Base-by-base conservation (phyloP, 805 yeast genomes). In the Saturnispora galanensis region DNA sequence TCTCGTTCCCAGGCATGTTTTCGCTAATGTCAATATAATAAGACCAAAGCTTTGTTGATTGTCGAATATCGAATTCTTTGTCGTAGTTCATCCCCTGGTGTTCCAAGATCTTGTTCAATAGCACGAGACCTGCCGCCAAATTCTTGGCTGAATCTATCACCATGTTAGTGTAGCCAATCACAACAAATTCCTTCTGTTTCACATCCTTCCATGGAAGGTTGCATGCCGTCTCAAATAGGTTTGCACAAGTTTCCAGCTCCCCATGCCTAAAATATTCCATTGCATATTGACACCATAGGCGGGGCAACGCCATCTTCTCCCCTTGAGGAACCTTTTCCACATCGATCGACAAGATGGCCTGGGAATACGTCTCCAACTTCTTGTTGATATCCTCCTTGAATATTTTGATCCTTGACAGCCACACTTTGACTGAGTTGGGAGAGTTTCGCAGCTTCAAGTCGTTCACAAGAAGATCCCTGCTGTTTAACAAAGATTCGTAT, bases 111-210 rank as follows among this genome's bases (percentile, higher is more conserved):
- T 48, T 50, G 6, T 45, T 39, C 15, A 40, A n/a, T 15, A 44
- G 37, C 4, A 31, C 16, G 2, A 42, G 11, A 2, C 45, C 45
- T 13, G 13, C 11, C 5, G 11, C 11, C 10, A 42, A 13, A 29
- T 34, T 38, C 5, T 45, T 30, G 16, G 52, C 52, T 47, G 66
- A 65, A 18, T 71, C 64, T 29, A 84, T 54, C 47, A 81, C 82
- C 61, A 76, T 63, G 46, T 83, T 83, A 5, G 82, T 69, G 96
- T 96, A 89, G 13, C 70, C 72, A n/a, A 76, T 64, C 74, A 87
- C 84, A 6, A 89, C 59, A 3, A 71, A 72, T 2, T 80, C 84
- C 16, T 87, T 62, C 48, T 87, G 96, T 17, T 75, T 74, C 0
- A 77, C 63, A 12, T 70, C 62, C 21, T 66, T 70, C 61, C 72